Evolutionary conservation across 495 filamentous ascomycete genomes (phyloP), one percentile per base, ranked within the genome.

Genomic region (Penicillium arizonense): DNA sequence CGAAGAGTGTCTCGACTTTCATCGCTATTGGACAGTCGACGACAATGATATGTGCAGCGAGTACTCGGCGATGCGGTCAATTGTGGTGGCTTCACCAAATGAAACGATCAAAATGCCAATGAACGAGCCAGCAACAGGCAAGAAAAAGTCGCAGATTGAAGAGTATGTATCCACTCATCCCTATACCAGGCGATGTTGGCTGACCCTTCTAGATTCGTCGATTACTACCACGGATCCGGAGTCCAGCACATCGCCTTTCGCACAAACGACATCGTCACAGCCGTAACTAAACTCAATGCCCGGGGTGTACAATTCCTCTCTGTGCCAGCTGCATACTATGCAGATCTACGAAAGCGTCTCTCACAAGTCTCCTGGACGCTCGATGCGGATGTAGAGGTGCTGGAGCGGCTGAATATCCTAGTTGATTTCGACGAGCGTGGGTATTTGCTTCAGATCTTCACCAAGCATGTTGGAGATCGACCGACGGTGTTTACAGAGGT

Each of bases 401-500:
- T 94, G 35, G 73, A 86, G 76, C 64, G 69, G n/a, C 67, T 91
- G 42, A 84, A 87, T 59, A 90, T 93, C 59, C 65, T 94, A 26
- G 87, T 92, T 40, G 88, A 92, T 64, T 93, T 94, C 53, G 90
- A 93, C 58, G 87, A 92, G 76, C 77, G 76, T 10, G 90, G 91
- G 0, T 93, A 92, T 62, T 67, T 93, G 45, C 69, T 90, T 23
- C 87, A 89, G 72, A 77, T 93, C 18, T 93, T 93, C 66, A 88
- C 89, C 13, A 89, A 89, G 76, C 90, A 87, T 47, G 58, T 95
- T 41, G 82, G 91, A 74, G 90, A 94, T 65, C 77, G 89, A 4
- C 91, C 90, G 14, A 94, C 90, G 4, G 87, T 93, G 13, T 93
- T 94, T 64, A 73, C 93, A 34, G 89, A 95, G 77, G 86, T 93